phyloP scores from a whole-genome alignment of 805 yeast genomes.

The Zygotorulaspora florentina region DNA sequence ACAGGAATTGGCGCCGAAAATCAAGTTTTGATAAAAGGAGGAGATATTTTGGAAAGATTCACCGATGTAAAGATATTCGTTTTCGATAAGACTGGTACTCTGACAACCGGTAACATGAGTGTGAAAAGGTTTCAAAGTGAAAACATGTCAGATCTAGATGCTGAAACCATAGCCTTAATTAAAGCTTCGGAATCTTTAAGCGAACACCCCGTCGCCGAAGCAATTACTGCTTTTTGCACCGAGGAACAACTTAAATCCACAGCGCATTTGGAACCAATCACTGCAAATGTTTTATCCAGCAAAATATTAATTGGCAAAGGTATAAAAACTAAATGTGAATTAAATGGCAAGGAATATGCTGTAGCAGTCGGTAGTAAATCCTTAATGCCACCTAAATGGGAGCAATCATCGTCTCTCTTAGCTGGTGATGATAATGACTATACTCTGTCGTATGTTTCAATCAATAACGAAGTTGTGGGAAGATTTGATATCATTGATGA shows the following conservation, averaged over 20 bases:
- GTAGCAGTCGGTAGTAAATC: conserved; percentile 56
- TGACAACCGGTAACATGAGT: conserved; percentile 79
- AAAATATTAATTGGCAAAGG: conserved; percentile 40
- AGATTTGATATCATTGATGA: conserved; percentile 63
- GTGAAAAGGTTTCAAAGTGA: conserved; percentile 39
- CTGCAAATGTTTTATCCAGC: conserved; percentile 19
- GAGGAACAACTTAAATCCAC: neutral
- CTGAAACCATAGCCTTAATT: conserved; percentile 17
- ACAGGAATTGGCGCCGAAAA: conserved; percentile 91
- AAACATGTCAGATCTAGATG: conserved; percentile 1
- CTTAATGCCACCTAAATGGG: conserved; percentile 27
- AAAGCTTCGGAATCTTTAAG: conserved; percentile 56
- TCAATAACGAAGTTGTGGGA: conserved; percentile 60
- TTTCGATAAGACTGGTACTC: conserved; percentile 95
- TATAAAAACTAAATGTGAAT: conserved; percentile 23
- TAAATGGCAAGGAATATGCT: conserved; percentile 21
- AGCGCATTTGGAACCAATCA: neutral
- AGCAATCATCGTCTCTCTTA: conserved; percentile 13
- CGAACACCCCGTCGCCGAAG: conserved; percentile 86
- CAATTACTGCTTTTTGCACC: conserved; percentile 47
- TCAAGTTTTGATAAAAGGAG: conserved; percentile 91
- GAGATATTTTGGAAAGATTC: conserved; percentile 77
- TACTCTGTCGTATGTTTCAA: conserved; percentile 53
- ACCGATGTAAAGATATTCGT: conserved; percentile 59
- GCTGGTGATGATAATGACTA: conserved; percentile 32